Conservation (phyloP, 78 protist genomes). For the Guillardia theta region DNA sequence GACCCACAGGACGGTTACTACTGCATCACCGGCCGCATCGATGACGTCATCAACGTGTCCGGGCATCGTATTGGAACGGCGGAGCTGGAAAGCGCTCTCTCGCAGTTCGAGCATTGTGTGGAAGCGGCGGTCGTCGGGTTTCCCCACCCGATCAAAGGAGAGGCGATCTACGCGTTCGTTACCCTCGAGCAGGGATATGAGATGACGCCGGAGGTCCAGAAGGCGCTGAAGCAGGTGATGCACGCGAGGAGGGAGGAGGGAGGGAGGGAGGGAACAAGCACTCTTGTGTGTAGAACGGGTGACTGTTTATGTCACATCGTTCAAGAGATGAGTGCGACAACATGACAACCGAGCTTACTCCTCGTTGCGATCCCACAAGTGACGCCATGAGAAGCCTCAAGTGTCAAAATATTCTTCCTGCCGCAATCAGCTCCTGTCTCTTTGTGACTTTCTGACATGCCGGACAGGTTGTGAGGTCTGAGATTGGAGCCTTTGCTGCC, state of each 20-base stretch:
- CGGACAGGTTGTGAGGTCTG: background rate
- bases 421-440: too few species aligned
- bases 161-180: constrained; percentile 34
- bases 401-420: too few species aligned
- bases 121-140: constrained; percentile 89
- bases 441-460: too few species aligned
- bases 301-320: background rate
- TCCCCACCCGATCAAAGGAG: constrained; percentile 83
- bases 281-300: background rate
- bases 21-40: constrained; percentile 26
- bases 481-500: constrained; percentile 67
- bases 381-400: too few species aligned
- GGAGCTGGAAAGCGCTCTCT: constrained; percentile 88
- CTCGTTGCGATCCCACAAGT: too few species aligned
- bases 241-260: too few species aligned
- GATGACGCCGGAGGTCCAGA: constrained; percentile 12
- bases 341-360: too few species aligned
- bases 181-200: background rate
- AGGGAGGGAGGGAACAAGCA: background rate
- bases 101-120: constrained; percentile 36
- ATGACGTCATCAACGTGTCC: constrained; percentile 81
- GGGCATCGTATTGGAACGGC: constrained; percentile 97
- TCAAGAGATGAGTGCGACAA: too few species aligned
- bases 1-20: background rate
- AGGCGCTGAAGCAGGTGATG: constrained; percentile 34